phyloP scores from a whole-genome alignment of 148 eudicot genomes.

The Oxyria digyna region DNA sequence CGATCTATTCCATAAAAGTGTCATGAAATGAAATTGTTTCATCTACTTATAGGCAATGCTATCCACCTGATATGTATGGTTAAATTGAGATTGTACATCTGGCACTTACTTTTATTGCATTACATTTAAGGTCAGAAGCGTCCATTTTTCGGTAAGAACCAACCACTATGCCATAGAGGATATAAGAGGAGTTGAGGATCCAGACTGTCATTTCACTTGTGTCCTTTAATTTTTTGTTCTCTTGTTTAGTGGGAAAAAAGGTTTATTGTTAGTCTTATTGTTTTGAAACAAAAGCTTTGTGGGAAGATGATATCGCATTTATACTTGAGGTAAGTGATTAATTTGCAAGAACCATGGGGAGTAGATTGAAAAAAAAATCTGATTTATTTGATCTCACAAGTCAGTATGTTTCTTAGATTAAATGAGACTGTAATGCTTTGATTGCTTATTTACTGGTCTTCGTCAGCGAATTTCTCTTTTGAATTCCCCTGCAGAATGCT shows the following conservation, averaged over 20 bases:
- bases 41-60: background rate
- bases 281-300: background rate
- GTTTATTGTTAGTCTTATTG: background rate
- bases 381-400: background rate
- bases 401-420: background rate
- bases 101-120: background rate
- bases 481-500: conserved; percentile 43
- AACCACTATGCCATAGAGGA: background rate
- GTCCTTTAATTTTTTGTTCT: background rate
- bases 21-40: background rate
- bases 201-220: no score
- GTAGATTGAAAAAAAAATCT: background rate
- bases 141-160: background rate
- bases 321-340: no score
- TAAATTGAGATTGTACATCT: no score
- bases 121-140: background rate
- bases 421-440: background rate
- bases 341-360: background rate
- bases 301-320: background rate
- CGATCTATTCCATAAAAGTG: background rate
- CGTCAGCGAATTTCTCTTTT: background rate
- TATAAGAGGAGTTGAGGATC: no score
- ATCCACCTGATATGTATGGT: background rate
- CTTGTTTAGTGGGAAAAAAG: background rate
- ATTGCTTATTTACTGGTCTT: background rate